Conservation (phyloP, 139 green algal species). For the Nannochloris sp. region DNA sequence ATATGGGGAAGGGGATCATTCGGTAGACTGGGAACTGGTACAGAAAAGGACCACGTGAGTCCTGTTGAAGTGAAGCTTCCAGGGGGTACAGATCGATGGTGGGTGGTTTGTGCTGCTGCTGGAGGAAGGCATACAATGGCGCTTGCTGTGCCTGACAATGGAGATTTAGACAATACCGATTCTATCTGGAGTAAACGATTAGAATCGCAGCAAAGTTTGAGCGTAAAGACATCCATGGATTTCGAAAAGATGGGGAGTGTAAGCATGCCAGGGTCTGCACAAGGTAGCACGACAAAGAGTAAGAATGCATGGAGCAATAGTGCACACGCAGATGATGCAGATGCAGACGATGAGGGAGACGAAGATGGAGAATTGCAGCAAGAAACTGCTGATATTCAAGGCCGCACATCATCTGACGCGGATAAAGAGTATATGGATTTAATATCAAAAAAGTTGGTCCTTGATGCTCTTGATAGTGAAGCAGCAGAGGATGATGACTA, state of each 20-base stretch:
- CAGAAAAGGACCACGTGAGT: conserved; percentile 40
- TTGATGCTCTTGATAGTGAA: too few species aligned
- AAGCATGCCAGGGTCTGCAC: too few species aligned
- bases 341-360: conserved; percentile 4
- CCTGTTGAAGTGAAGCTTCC: conserved; percentile 54
- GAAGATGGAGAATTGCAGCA: neutral
- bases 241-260: too few species aligned
- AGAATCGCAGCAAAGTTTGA: too few species aligned
- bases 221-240: too few species aligned
- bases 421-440: neutral
- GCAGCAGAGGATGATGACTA: too few species aligned
- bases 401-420: neutral
- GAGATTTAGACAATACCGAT: conserved; percentile 7
- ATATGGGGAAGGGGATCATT: conserved; percentile 25
- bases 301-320: too few species aligned
- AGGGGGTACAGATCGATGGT: conserved; percentile 60
- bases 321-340: neutral
- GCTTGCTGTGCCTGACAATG: conserved; percentile 55
- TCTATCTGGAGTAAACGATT: neutral
- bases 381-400: neutral
- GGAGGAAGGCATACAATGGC: conserved; percentile 59
- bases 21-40: conserved; percentile 32
- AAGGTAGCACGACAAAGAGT: too few species aligned
- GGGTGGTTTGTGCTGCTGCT: conserved; percentile 41
- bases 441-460: too few species aligned